Base-by-base conservation (phyloP, 2,329 filamentous ascomycete species). In the Fusarium mangiferae region DNA sequence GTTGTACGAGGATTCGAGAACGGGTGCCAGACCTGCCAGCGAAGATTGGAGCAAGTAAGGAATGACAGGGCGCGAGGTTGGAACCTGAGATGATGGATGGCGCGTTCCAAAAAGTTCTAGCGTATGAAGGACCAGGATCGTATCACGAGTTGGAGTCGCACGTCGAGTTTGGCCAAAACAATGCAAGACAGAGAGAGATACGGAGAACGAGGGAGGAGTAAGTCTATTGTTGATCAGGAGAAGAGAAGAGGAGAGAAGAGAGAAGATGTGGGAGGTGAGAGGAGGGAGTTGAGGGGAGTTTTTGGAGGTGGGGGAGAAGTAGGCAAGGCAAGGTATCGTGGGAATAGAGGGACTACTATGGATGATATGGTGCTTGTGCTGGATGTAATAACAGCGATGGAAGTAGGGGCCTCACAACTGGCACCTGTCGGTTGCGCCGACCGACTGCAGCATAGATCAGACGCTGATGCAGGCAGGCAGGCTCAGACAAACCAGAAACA, bases 371-470 rank as follows among this genome's bases (percentile, higher is more conserved):
- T 69, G 59, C 52, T 54, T 18, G 51, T 48, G 67, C 33, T 33
- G 33, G 33, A 33, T 28, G 52, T 48, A 73, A 71, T 54, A 74
- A 60, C 59, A 72, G 58, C 49, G 58, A 74, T 52, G 45, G 61
- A 64, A 65, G 68, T 74, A 74, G 63, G 71, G 71, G 67, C 62
- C 71, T 74, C 67, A 72, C 71, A 74, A 61, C 58, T 74, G 71
- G 58, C 71, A 72, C 58, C 62, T 74, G 30, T 67, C 68, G 70
- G 66, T 74, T 71, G 58, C 59, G 58, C 71, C 71, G 71, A 74
- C 71, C 66, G 71, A 74, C 62, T 74, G 62, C 62, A 48, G 39
- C 38, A 72, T 30, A 30, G 28, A 30, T 9, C 28, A 30, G 28
- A 30, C 28, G 28, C 28, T 30, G 62, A 41, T 18, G 42, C 33